Percentiles rank a stretch among this genome's conserved stretches.
Conservation (phyloP, 2,329 filamentous ascomycete genomes). For the Paecilomyces sp. region DNA sequence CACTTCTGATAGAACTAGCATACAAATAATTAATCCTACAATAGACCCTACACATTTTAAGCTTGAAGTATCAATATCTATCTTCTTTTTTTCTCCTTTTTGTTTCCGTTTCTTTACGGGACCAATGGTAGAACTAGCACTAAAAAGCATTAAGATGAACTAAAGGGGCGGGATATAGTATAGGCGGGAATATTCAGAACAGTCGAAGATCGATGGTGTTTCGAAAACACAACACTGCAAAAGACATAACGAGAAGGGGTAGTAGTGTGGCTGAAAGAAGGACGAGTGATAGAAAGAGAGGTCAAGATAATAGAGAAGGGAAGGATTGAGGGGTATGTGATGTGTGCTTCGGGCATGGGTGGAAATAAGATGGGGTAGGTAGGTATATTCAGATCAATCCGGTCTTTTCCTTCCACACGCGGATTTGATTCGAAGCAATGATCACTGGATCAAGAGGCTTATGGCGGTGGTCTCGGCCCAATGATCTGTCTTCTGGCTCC, state of each 20-base stretch:
- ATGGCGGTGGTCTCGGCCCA: slow-evolving; percentile 49
- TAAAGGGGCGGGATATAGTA: background rate
- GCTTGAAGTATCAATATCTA: background rate
- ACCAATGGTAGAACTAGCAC: background rate
- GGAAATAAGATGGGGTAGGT: background rate
- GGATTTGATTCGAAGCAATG: background rate
- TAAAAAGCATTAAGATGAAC: background rate
- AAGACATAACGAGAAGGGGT: background rate
- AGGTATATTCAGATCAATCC: background rate
- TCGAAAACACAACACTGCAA: background rate
- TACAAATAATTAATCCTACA: background rate
- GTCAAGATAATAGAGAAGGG: background rate
- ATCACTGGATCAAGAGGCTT: background rate
- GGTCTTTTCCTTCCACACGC: background rate
- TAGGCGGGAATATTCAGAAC: background rate
- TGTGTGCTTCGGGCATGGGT: background rate
- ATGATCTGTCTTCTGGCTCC: slow-evolving; percentile 56
- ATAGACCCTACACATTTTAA: background rate
- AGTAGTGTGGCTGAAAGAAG: background rate
- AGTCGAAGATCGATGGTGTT: background rate
- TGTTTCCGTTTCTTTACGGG: no score
- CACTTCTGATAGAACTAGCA: no score
- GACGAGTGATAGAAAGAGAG: background rate
- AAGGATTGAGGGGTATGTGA: background rate
- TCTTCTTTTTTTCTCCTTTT: background rate